phyloP scores from a whole-genome alignment of 2,329 filamentous ascomycete species.

The Trichoderma polysporum region DNA sequence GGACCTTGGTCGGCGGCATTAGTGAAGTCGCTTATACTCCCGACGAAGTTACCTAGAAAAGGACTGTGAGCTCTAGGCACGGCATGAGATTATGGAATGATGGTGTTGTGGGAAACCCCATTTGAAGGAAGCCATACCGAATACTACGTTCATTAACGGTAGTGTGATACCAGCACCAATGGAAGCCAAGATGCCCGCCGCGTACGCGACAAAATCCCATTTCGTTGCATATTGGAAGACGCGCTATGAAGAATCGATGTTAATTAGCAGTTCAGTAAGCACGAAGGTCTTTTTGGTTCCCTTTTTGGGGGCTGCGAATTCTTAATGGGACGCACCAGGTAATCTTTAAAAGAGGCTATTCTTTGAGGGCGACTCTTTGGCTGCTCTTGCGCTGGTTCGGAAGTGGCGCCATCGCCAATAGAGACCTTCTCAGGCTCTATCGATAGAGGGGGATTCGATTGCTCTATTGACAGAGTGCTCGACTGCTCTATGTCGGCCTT shows the following conservation, averaged over 20 bases:
- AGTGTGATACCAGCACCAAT: constrained; percentile 55
- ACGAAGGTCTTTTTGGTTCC: neutral
- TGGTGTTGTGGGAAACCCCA: neutral
- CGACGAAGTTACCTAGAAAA: constrained; percentile 43
- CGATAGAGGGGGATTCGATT: neutral
- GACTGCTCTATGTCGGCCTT: neutral
- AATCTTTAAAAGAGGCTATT: constrained; percentile 47
- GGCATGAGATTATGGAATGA: neutral
- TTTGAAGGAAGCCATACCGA: constrained; percentile 40
- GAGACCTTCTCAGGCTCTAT: constrained; percentile 12
- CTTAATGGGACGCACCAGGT: constrained; percentile 33
- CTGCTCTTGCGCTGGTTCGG: constrained; percentile 33
- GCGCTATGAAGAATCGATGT: constrained; percentile 35
- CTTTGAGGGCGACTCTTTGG: constrained; percentile 44
- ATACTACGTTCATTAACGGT: constrained; percentile 60
- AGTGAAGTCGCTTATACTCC: constrained; percentile 44
- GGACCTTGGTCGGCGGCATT: constrained; percentile 34
- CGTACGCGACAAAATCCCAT: constrained; percentile 51
- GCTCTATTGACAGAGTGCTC: neutral
- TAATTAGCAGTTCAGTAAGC: neutral
- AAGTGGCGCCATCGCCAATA: constrained; percentile 26
- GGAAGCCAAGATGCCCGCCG: constrained; percentile 47
- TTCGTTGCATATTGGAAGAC: constrained; percentile 55
- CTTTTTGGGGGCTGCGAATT: neutral
- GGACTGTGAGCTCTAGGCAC: neutral